Percentiles rank a stretch among this genome's conserved stretches.
phyloP scores from a whole-genome alignment of 257 asterid species.

The Leonotis leonurus region DNA sequence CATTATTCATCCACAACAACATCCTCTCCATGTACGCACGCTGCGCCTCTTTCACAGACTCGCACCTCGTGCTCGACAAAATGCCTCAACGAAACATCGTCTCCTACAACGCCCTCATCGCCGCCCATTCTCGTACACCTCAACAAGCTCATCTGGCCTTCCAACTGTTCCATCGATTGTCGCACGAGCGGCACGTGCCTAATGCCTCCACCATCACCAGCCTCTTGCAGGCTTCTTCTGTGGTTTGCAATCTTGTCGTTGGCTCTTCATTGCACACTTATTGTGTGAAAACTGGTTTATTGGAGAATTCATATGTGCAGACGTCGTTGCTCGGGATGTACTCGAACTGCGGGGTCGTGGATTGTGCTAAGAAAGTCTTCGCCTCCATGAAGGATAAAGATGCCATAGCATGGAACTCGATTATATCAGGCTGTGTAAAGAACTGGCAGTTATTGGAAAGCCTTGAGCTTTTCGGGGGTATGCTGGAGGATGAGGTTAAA shows the following conservation, averaged over 20 bases:
- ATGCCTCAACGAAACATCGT: conserved; percentile 66
- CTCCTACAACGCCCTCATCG: conserved; percentile 62
- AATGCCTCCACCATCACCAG: conserved; percentile 62
- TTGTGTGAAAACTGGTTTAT: conserved; percentile 46
- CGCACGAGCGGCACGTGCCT: conserved; percentile 33
- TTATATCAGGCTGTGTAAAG: conserved; percentile 49
- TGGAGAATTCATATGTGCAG: conserved; percentile 39
- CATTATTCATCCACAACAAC: conserved; percentile 53
- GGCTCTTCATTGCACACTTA: conserved; percentile 50
- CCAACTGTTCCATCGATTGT: conserved; percentile 32
- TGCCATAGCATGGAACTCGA: conserved; percentile 57
- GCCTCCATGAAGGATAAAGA: conserved; percentile 43
- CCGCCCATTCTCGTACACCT: conserved; percentile 51
- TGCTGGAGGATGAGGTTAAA: conserved; percentile 33
- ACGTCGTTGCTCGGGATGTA: conserved; percentile 73
- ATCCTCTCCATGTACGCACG: conserved; percentile 69
- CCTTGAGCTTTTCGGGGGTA: conserved; percentile 31
- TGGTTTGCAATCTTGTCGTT: conserved; percentile 26
- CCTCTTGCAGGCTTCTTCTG: conserved; percentile 58
- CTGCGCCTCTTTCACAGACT: conserved; percentile 44
- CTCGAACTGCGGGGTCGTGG: conserved; percentile 39
- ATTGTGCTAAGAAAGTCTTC: conserved; percentile 45
- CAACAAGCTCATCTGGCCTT: conserved; percentile 31
- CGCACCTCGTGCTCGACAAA: conserved; percentile 65
- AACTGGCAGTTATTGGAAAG: conserved; percentile 43